Evolutionary conservation across 2,329 filamentous ascomycete genomes (phyloP).

Genomic region (Paracoccidioides brasiliensis): DNA sequence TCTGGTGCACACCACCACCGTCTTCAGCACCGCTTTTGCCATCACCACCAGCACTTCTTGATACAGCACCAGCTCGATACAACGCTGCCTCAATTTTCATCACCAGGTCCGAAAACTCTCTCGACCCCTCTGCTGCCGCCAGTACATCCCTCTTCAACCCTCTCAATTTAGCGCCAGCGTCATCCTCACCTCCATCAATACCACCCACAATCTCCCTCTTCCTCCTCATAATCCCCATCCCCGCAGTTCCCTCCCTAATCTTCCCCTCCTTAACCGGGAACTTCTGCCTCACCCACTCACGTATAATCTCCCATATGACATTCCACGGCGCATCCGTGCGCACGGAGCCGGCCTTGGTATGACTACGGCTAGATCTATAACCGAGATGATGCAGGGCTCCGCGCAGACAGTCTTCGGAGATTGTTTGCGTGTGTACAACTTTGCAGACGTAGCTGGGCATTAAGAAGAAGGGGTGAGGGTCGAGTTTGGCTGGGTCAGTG

Average conservation of each 20-base stretch:
- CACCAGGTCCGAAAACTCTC: conserved; percentile 26
- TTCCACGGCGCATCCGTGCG: conserved; percentile 89
- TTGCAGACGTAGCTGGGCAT: conserved; percentile 61
- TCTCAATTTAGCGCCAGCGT: conserved; percentile 21
- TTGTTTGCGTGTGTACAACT: conserved; percentile 64
- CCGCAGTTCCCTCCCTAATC: conserved; percentile 56
- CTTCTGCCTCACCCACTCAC: conserved; percentile 77
- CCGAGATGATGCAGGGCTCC: conserved; percentile 72
- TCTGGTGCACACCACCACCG: neutral
- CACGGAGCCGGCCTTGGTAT: conserved; percentile 78
- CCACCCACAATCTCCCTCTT: conserved; percentile 4
- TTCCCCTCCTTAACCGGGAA: conserved; percentile 61
- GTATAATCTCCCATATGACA: conserved; percentile 83
- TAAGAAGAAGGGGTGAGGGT: conserved; percentile 77
- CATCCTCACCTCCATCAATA: conserved; percentile 11
- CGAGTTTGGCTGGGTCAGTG: conserved; percentile 49
- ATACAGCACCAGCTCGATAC: conserved; percentile 20
- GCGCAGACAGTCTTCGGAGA: conserved; percentile 63
- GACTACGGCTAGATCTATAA: conserved; percentile 71
- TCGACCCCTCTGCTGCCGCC: conserved; percentile 21
- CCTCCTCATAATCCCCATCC: conserved; percentile 53
- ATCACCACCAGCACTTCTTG: neutral
- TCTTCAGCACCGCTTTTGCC: neutral
- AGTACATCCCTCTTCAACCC: conserved; percentile 26
- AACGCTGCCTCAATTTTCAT: conserved; percentile 34